A percentile compares a stretch with the other conserved stretches of the same genome.
Evolutionary conservation across 1,284 basidiomycete species (phyloP).

Genomic region (Phenoliferia sp.): DNA sequence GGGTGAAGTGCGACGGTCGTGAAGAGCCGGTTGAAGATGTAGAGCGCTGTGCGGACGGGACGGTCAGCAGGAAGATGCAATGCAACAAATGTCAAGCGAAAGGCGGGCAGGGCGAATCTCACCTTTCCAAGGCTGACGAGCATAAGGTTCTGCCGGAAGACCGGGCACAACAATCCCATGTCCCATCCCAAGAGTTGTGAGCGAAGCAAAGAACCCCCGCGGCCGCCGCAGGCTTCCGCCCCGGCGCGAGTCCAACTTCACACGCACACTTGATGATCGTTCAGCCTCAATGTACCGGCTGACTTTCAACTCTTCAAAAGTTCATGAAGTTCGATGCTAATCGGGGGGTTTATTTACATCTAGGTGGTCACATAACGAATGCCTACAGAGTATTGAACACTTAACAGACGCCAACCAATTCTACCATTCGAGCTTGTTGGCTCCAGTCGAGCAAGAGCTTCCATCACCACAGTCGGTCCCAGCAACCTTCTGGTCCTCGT

Average conservation of each 20-base stretch:
- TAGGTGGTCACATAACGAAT: too few relatives aligned
- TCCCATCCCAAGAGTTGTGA: too few relatives aligned
- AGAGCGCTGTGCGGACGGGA: background rate
- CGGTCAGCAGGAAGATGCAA: background rate
- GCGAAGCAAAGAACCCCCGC: too few relatives aligned
- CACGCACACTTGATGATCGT: too few relatives aligned
- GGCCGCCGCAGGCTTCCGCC: too few relatives aligned
- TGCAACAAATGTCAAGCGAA: background rate
- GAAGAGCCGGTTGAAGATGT: background rate
- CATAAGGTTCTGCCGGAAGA: background rate
- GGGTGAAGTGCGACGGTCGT: background rate
- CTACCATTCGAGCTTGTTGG: conserved; percentile 24
- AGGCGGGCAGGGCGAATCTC: background rate
- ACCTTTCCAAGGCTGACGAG: background rate
- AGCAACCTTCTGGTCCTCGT: conserved; percentile 18
- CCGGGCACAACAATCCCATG: background rate
- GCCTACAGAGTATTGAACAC: too few relatives aligned
- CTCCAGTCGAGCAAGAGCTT: background rate
- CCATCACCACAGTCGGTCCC: conserved; percentile 8
- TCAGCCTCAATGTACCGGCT: too few relatives aligned
- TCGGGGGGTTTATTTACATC: too few relatives aligned
- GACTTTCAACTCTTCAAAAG: too few relatives aligned
- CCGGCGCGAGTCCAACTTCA: too few relatives aligned
- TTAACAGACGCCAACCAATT: too few relatives aligned
- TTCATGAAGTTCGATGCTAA: too few relatives aligned